Conservation (phyloP, 164 flowering plant genomes). For the Magnolia sinica region DNA sequence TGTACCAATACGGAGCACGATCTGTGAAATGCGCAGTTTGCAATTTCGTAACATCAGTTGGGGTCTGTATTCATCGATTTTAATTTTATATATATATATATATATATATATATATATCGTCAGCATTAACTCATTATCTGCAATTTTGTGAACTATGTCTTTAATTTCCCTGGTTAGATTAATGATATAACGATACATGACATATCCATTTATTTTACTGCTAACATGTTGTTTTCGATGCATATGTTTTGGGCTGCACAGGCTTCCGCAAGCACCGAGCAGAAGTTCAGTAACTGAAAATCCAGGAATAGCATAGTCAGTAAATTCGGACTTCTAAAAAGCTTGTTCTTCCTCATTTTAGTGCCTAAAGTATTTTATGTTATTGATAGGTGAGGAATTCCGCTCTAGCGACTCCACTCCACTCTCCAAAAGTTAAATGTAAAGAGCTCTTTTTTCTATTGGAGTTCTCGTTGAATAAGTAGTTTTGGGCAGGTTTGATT, state of each 20-base stretch:
- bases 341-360: slow-evolving; percentile 11
- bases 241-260: slow-evolving; percentile 23
- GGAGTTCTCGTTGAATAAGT: slow-evolving; percentile 32
- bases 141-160: too few species aligned
- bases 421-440: slow-evolving; percentile 18
- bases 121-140: background rate
- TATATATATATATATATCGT: background rate
- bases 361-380: background rate
- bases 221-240: background rate
- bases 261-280: slow-evolving; percentile 73
- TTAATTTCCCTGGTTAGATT: background rate
- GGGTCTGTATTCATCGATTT: slow-evolving; percentile 42
- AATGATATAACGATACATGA: background rate
- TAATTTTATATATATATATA: background rate
- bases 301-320: background rate
- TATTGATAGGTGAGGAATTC: background rate
- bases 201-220: background rate
- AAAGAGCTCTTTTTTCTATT: slow-evolving; percentile 31
- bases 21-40: slow-evolving; percentile 95
- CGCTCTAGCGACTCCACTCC: background rate
- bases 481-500: slow-evolving; percentile 29
- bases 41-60: slow-evolving; percentile 81
- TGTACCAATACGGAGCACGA: slow-evolving; percentile 92
- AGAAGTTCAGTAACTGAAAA: slow-evolving; percentile 55
- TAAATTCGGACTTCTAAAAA: background rate